Conservation (phyloP, 2,329 filamentous ascomycete genomes). For the Colletotrichum agaves region DNA sequence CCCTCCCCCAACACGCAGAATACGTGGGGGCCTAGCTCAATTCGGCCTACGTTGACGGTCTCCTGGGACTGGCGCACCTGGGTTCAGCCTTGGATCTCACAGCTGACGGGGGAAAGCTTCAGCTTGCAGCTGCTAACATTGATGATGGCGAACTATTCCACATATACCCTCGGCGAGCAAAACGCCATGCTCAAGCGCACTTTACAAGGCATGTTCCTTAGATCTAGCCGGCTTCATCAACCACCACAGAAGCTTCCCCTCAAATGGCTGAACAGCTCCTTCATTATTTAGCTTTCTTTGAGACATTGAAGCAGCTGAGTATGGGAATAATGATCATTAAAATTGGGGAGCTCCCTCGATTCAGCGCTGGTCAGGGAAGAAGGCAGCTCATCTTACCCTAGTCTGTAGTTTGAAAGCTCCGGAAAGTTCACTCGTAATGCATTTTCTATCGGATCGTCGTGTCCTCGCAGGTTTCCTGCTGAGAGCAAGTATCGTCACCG, state of each 20-base stretch:
- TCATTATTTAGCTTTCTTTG: neutral
- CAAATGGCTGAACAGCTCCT: neutral
- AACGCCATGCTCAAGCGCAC: neutral
- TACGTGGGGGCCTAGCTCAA: neutral
- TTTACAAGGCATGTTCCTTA: neutral
- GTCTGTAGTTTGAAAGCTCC: neutral
- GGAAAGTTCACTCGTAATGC: neutral
- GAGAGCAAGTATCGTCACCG: neutral
- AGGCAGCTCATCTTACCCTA: neutral
- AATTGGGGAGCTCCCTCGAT: neutral
- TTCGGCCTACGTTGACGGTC: constrained; percentile 1
- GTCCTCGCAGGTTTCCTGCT: neutral
- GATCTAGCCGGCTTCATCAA: constrained; percentile 4
- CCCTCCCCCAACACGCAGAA: neutral
- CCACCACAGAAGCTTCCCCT: neutral
- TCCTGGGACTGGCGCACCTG: neutral
- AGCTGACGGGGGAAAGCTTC: constrained; percentile 5
- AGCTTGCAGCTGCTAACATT: neutral
- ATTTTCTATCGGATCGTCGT: neutral
- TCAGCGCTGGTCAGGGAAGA: neutral
- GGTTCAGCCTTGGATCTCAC: neutral
- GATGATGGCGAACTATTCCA: neutral
- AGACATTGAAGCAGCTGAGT: neutral
- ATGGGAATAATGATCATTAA: neutral
- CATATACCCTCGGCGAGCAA: neutral